Evolutionary conservation across 257 asterid species (phyloP), one percentile per base, ranked within the genome.

Genomic region (Solanum virginianum): DNA sequence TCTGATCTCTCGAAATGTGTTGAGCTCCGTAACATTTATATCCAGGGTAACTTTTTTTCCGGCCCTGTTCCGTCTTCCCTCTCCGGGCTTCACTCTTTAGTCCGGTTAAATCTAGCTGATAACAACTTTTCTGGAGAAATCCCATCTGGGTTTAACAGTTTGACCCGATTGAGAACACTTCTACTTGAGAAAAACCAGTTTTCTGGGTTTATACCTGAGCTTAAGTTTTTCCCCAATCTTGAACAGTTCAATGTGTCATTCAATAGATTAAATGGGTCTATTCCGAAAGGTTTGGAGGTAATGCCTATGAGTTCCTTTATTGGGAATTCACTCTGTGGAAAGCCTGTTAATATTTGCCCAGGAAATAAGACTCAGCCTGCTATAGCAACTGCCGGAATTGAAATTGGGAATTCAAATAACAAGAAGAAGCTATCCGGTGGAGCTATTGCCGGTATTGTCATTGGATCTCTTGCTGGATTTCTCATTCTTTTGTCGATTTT

Each of bases 231-330:
- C 7, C 91, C 92, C 0, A 87, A 91, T 83, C 90, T 95, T 10
- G 93, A 41, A 17, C 97, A 95, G 80, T 94, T 95, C 20, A 95
- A 95, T 69, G 97, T 95, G 11, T 91, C 95, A n/a, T 95, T 87
- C 20, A 95, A 95, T 32, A 84, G 69, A 60, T 62, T 95, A 54
- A 94, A 91, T 14, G 98, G 97, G 18, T 91, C 94, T 10, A 88
- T 93, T n/a, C 98, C 97, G 9, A 88, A 80, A 83, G 91, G 94
- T 80, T 95, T 94, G 0, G 86, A 24, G 87, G 84, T 81, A 57
- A 87, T 84, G 84, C 87, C 92, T 0, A 80, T 53, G 45, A 85
- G 70, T n/a, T 89, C 95, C 12, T 95, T 95, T 81, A 80, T 92
- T 10, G 96, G 96, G 4, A 95, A 94, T 87, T 84, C 84, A 3